Percentiles rank a stretch among this genome's conserved stretches.
Evolutionary conservation across 1,284 basidiomycete species (phyloP).

Genomic region (Termitomyces sp.): DNA sequence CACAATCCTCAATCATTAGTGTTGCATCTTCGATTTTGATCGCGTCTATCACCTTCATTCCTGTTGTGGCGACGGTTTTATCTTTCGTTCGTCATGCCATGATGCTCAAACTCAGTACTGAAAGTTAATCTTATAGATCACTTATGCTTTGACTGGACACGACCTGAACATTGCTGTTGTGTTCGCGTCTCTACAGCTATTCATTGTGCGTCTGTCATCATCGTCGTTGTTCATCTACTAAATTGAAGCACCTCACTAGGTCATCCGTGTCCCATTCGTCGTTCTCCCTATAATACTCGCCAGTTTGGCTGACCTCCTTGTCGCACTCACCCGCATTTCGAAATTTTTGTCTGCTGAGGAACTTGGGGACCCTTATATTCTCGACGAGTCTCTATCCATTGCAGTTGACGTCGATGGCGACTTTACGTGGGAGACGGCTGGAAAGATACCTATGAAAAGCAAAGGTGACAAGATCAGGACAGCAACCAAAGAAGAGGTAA

Average conservation of each 20-base stretch:
- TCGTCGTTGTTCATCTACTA: background rate
- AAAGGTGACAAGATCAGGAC: conserved; percentile 13
- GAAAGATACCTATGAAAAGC: conserved; percentile 23
- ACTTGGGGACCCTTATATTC: conserved; percentile 44
- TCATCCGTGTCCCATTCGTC: conserved; percentile 50
- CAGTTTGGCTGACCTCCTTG: conserved; percentile 50
- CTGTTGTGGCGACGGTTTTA: conserved; percentile 64
- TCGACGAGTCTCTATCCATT: conserved; percentile 36
- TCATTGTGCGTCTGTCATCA: conserved; percentile 52
- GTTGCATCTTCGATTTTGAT: conserved; percentile 51
- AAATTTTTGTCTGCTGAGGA: conserved; percentile 65
- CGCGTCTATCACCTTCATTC: conserved; percentile 55
- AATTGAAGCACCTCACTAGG: conserved; percentile 28
- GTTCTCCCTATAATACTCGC: conserved; percentile 50
- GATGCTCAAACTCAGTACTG: background rate
- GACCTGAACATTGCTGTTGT: conserved; percentile 63
- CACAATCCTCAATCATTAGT: conserved; percentile 22
- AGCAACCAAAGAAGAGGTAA: conserved; percentile 18
- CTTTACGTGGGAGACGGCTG: conserved; percentile 63
- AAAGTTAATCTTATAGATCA: conserved; percentile 41
- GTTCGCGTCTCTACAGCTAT: conserved; percentile 70
- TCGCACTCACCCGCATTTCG: conserved; percentile 56
- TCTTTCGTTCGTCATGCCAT: conserved; percentile 50
- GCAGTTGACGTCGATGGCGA: conserved; percentile 60
- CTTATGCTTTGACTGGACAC: conserved; percentile 64